These are phyloP conservation scores for Avicennia marina DNA, from an alignment of 257 asterid species.

Conservation along the genomic window DNA sequence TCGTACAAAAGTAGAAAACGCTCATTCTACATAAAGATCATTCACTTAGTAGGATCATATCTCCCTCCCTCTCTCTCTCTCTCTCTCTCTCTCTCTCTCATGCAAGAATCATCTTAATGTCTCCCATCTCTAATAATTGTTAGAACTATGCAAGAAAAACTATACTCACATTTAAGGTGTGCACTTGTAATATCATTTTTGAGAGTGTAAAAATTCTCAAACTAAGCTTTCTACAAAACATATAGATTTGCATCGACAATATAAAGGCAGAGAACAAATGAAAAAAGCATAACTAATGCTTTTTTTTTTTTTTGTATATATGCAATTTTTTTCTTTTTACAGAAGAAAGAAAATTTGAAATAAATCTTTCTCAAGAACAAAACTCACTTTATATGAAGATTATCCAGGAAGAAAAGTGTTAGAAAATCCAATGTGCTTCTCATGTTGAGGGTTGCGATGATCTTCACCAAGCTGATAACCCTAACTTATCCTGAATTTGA, in stretches of 20 bases:
- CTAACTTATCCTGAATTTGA: slow-evolving; percentile 6
- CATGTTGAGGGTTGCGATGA: background rate
- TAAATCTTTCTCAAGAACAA: background rate
- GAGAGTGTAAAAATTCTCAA: background rate
- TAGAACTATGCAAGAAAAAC: background rate
- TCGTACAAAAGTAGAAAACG: no score
- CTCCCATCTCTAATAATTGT: background rate
- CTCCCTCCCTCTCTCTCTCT: no score
- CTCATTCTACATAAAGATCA: no score
- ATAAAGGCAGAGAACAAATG: background rate
- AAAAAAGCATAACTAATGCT: no score
- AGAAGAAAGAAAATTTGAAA: background rate
- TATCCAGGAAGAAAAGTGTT: slow-evolving; percentile 21
- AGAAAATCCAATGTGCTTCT: slow-evolving; percentile 2
- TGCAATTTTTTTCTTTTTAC: background rate
- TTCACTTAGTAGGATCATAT: no score
- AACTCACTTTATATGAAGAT: slow-evolving; percentile 32
- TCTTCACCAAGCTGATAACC: slow-evolving; percentile 6
- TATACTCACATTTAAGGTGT: background rate
- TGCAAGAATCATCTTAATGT: no score
- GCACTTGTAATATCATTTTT: background rate
- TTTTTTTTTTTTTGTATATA: no score
- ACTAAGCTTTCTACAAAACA: no score
- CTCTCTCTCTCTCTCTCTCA: no score
- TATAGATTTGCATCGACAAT: no score